Evolutionary conservation across 805 yeast species (phyloP).

Genomic region (Lipomyces yamadae): DNA sequence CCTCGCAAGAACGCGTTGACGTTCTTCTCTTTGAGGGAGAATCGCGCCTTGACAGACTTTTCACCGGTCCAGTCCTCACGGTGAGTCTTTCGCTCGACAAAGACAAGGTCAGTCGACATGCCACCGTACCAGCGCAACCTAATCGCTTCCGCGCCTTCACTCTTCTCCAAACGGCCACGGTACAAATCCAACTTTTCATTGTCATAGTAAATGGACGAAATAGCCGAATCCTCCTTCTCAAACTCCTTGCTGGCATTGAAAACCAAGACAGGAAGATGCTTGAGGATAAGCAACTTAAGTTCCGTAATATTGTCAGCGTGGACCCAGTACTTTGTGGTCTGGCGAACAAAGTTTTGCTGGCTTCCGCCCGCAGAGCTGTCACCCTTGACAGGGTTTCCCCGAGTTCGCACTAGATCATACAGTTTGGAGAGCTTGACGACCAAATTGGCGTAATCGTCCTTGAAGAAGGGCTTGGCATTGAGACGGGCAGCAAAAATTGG

Average conservation of each 20-base stretch:
- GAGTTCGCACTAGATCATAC: conserved; percentile 90
- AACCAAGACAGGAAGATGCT: conserved; percentile 95
- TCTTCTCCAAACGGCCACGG: conserved; percentile 91
- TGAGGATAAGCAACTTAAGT: conserved; percentile 85
- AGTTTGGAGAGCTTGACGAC: conserved; percentile 87
- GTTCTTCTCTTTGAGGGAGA: conserved; percentile 86
- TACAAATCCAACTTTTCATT: conserved; percentile 86
- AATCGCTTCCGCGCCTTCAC: conserved; percentile 98
- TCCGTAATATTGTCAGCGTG: conserved; percentile 98
- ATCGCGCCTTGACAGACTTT: conserved; percentile 97
- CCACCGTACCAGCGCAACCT: conserved; percentile 99
- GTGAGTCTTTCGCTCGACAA: conserved; percentile 96
- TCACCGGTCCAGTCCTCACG: conserved; percentile 99
- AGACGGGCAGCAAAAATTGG: conserved; percentile 94
- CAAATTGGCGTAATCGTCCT: conserved; percentile 87
- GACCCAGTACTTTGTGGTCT: conserved; percentile 98
- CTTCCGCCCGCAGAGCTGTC: conserved; percentile 98
- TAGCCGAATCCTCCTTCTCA: conserved; percentile 91
- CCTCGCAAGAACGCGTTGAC: conserved; percentile 86
- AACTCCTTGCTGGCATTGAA: conserved; percentile 96
- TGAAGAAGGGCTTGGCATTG: conserved; percentile 92
- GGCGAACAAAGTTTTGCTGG: conserved; percentile 97
- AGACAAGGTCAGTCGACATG: conserved; percentile 88
- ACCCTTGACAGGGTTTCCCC: conserved; percentile 94
- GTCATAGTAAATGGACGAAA: conserved; percentile 95